Conservation (phyloP, 176 grass and related monocot genomes). For the Cocos nucifera region DNA sequence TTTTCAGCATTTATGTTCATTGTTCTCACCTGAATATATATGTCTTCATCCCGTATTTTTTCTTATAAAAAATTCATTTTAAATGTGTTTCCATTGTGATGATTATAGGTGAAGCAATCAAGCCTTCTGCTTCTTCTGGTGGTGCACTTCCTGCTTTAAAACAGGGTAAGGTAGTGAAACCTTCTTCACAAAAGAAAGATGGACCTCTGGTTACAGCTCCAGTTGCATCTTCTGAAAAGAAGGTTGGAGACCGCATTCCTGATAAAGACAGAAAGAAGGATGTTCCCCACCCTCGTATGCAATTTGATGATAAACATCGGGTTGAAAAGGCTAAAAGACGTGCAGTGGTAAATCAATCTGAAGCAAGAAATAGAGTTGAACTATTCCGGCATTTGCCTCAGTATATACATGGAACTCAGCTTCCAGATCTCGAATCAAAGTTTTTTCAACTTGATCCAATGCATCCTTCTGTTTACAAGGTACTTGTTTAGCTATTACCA, state of each 20-base stretch:
- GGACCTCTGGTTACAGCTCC: slow-evolving; percentile 18
- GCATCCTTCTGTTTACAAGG: slow-evolving; percentile 90
- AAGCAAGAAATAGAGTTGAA: slow-evolving; percentile 59
- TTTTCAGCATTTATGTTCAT: too few species aligned
- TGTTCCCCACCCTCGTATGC: slow-evolving; percentile 45
- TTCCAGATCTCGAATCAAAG: slow-evolving; percentile 70
- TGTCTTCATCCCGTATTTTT: not conserved
- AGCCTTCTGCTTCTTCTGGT: slow-evolving; percentile 9
- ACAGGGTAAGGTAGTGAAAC: slow-evolving; percentile 41
- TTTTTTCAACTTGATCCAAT: slow-evolving; percentile 51
- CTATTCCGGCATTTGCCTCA: slow-evolving; percentile 70
- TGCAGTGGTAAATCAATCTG: slow-evolving; percentile 45
- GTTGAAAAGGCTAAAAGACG: slow-evolving; percentile 52
- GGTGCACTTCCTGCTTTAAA: slow-evolving; percentile 21
- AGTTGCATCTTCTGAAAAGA: slow-evolving; percentile 43
- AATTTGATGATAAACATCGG: slow-evolving; percentile 51
- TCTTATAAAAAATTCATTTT: not conserved
- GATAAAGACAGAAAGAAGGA: slow-evolving; percentile 58
- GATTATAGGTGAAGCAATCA: slow-evolving; percentile 23
- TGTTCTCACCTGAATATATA: too few species aligned
- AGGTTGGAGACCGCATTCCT: slow-evolving; percentile 12
- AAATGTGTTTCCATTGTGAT: slow-evolving; percentile 4
- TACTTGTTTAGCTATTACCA: slow-evolving; percentile 6
- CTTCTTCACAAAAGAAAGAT: slow-evolving; percentile 43
- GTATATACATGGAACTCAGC: slow-evolving; percentile 55